phyloP scores from a whole-genome alignment of 2,329 filamentous ascomycete species.

The Teratosphaeria nubilosa region DNA sequence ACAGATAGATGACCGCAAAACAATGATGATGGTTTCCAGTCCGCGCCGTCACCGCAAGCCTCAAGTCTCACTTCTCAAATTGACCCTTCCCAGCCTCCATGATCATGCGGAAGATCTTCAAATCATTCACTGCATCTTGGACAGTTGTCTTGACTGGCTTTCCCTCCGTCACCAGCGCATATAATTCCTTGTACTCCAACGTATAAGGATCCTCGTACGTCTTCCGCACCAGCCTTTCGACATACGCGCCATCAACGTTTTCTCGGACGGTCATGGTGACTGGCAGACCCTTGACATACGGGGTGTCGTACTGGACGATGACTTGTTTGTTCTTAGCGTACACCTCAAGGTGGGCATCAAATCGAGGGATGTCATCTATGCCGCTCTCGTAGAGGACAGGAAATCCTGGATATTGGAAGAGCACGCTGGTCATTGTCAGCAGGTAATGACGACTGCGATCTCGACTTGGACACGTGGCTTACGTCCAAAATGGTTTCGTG shows the following conservation, averaged over 20 bases:
- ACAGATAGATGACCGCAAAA: not conserved
- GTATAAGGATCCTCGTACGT: conserved; percentile 42
- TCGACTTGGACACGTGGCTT: not conserved
- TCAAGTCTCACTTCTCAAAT: not conserved
- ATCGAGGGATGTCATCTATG: conserved; percentile 42
- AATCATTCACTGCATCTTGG: conserved; percentile 33
- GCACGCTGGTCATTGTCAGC: conserved; percentile 8
- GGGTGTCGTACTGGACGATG: conserved; percentile 46
- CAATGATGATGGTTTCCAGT: not conserved
- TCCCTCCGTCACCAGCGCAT: conserved; percentile 28
- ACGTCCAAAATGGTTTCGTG: conserved; percentile 15
- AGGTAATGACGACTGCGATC: not conserved
- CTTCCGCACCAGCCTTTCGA: conserved; percentile 25
- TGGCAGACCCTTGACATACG: conserved; percentile 47
- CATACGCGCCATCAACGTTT: conserved; percentile 25
- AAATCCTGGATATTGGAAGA: conserved; percentile 39
- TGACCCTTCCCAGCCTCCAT: conserved; percentile 5
- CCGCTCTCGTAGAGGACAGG: conserved; percentile 49
- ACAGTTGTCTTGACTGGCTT: conserved; percentile 33
- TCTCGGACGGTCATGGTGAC: conserved; percentile 42
- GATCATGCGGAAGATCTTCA: conserved; percentile 26
- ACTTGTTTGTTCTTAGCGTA: conserved; percentile 47
- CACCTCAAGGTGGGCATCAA: conserved; percentile 45
- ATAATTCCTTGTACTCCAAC: conserved; percentile 32
- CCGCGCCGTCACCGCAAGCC: not conserved